Evolutionary conservation across 495 filamentous ascomycete species (phyloP).

Genomic region (Aspergillus asperescens): DNA sequence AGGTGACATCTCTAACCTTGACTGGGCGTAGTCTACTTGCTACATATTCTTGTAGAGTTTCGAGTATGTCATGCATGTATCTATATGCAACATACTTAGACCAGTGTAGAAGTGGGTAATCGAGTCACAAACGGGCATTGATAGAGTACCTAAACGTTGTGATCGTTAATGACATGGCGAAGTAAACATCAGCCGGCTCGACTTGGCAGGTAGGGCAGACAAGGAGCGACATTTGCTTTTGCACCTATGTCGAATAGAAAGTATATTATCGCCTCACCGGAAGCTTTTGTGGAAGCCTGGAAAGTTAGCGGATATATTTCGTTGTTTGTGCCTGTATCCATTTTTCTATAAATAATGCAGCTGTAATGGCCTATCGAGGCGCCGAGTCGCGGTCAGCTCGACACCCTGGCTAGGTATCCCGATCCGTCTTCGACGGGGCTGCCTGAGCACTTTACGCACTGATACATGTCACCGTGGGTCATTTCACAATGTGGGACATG

Average conservation of each 20-base stretch:
- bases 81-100: no score
- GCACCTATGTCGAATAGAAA: no score
- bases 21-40: no score
- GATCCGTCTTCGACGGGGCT: not conserved
- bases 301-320: not conserved
- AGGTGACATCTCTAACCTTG: no score
- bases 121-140: no score
- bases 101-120: no score
- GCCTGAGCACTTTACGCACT: not conserved
- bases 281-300: conserved; percentile 6
- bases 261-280: not conserved
- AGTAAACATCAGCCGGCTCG: not conserved
- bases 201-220: no score
- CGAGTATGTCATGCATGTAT: no score
- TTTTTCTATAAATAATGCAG: conserved; percentile 2
- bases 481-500: not conserved
- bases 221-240: no score
- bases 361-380: not conserved
- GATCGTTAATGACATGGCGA: not conserved
- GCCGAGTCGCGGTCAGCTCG: not conserved
- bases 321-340: conserved; percentile 6
- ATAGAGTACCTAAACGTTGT: not conserved
- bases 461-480: not conserved
- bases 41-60: no score
- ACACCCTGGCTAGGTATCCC: not conserved